phyloP scores from a whole-genome alignment of 257 asterid genomes.

The Scutellaria baicalensis region DNA sequence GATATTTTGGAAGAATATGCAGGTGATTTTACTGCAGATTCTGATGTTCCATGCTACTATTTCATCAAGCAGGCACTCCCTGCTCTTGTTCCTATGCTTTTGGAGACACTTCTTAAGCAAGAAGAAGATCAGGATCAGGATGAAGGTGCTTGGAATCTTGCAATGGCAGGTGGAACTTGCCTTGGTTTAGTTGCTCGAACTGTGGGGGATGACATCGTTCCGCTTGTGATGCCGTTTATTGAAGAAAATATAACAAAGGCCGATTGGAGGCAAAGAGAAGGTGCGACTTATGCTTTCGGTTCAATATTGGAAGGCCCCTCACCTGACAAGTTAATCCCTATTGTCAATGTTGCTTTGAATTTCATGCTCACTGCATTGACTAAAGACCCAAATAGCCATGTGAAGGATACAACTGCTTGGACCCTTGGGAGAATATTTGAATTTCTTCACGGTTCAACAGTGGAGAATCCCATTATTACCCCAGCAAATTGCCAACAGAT shows the following conservation, averaged over 20 bases:
- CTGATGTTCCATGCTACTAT: neutral
- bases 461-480: neutral
- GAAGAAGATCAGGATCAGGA: constrained; percentile 4
- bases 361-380: neutral
- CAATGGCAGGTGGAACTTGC: constrained; percentile 4
- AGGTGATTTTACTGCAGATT: neutral
- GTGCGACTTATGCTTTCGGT: constrained; percentile 1
- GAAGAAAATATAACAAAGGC: neutral
- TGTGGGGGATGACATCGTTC: neutral
- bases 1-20: neutral
- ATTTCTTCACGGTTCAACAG: neutral
- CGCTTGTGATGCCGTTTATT: neutral
- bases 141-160: constrained; percentile 1
- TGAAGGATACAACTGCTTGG: constrained; percentile 6
- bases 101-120: constrained; percentile 1
- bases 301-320: constrained; percentile 4
- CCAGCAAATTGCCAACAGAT: neutral
- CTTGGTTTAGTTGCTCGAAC: neutral
- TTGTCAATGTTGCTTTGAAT: neutral
- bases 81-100: neutral
- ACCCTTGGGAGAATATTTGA: constrained; percentile 3
- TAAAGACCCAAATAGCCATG: neutral
- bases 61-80: neutral
- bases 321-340: neutral
- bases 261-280: constrained; percentile 1